Base-by-base conservation (phyloP, 306 rosid species). In the Arachis hypogaea region DNA sequence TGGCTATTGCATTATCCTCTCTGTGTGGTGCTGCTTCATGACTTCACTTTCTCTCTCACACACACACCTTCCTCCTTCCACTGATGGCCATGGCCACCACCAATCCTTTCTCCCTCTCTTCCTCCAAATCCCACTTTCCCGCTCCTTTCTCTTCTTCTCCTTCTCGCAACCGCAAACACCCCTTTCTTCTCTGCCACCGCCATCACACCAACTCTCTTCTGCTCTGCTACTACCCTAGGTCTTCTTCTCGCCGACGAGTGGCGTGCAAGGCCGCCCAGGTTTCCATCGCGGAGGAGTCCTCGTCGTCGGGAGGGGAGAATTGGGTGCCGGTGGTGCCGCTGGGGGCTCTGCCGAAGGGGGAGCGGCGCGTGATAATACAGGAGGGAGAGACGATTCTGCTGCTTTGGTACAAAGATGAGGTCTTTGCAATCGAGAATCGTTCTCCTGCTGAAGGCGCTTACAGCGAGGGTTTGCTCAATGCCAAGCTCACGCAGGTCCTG, bases 361-460 rank as follows among this genome's bases (percentile, higher is more conserved):
- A 93, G 82, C 79, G 98, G 78, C 88, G 98, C 18, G 98, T 93
- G 71, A 93, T 93, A 3, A 75, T 93, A 44, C 98, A 93, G 79
- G 97, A 86, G 3, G 85, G 85, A 0, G 94, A 93, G 74, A 78
- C 90, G 1, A 89, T 93, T 60, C 60, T 93, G 60, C 76, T 93
- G 76, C 78, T 93, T 0, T 93, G 98, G 98, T 93, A 88, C 63
- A 93, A 93, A 63, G 86, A 93, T 36, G 61, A 77, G 81, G 85
- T 93, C 9, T 91, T 73, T 22, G 98, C 98, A 4, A 89, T 91
- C 60, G 98, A 93, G 77, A 93, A 93, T 41, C 65, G 91, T 65
- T 93, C 98, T 30, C 98, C 98, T 73, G 98, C 98, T 55, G 98
- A 93, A 84, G 98, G 98, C 10, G 98, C 98, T 29, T 93, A 93